A percentile compares a stretch with the other conserved stretches of the same genome.
phyloP scores from a whole-genome alignment of 352 stramenopile species.

The Phytophthora podocarpi region DNA sequence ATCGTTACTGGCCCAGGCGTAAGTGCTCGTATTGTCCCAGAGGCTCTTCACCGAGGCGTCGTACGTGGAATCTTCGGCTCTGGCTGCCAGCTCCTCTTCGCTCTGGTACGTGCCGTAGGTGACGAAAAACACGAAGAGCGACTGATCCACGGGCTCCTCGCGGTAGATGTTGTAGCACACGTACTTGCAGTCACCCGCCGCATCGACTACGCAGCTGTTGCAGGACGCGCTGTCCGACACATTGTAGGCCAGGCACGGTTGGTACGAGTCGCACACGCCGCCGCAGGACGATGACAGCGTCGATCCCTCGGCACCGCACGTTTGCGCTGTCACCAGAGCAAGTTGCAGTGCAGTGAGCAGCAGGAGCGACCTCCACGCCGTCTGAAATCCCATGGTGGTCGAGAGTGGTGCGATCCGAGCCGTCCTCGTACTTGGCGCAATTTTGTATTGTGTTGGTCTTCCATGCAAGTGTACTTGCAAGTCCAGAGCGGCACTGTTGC shows the following conservation, averaged over 20 bases:
- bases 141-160: slow-evolving; percentile 1
- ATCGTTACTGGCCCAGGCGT: slow-evolving; percentile 32
- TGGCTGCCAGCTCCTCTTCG: slow-evolving; percentile 25
- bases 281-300: slow-evolving; percentile 31
- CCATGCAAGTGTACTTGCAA: not conserved
- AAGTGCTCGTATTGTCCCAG: slow-evolving; percentile 27
- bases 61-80: slow-evolving; percentile 17
- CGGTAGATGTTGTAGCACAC: slow-evolving; percentile 27
- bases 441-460: slow-evolving; percentile 12
- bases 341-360: slow-evolving; percentile 5
- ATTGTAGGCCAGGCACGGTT: slow-evolving; percentile 30
- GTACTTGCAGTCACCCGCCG: slow-evolving; percentile 12
- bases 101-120: slow-evolving; percentile 33
- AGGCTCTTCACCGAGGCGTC: slow-evolving; percentile 4
- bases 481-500: not conserved
- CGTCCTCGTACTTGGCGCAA: not conserved
- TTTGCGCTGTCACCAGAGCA: slow-evolving; percentile 10
- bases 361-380: slow-evolving; percentile 3
- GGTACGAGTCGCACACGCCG: slow-evolving; percentile 17
- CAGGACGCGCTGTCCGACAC: slow-evolving; percentile 22
- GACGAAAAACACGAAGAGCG: slow-evolving; percentile 30
- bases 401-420: not conserved
- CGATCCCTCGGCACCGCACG: slow-evolving; percentile 8
- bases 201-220: slow-evolving; percentile 19
- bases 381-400: slow-evolving; percentile 2